phyloP scores from a whole-genome alignment of 2,329 filamentous ascomycete genomes.

The Domatiomyces catenatus region DNA sequence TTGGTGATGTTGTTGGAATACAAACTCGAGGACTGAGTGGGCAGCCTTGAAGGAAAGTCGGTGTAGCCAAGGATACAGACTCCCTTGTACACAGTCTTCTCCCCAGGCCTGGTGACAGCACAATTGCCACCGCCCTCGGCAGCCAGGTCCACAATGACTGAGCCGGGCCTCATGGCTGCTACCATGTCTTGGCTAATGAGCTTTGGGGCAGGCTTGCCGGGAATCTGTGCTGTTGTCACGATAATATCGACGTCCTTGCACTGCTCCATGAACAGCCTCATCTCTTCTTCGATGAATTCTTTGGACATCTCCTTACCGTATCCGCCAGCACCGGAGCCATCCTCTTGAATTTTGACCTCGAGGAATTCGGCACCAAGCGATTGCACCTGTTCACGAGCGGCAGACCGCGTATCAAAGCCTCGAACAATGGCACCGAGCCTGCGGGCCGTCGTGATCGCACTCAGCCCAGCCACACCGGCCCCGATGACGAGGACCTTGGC shows the following conservation, averaged over 20 bases:
- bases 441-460: conserved; percentile 72
- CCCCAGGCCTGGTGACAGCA: conserved; percentile 60
- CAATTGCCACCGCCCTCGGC: conserved; percentile 82
- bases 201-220: conserved; percentile 66
- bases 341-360: conserved; percentile 71
- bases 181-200: conserved; percentile 71
- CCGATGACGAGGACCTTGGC: conserved; percentile 85
- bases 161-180: conserved; percentile 76
- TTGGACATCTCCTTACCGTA: conserved; percentile 93
- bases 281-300: conserved; percentile 82
- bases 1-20: conserved; percentile 94
- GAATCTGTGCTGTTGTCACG: conserved; percentile 82
- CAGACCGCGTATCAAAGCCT: conserved; percentile 81
- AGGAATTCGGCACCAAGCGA: conserved; percentile 81
- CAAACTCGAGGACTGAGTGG: conserved; percentile 75
- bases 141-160: conserved; percentile 74
- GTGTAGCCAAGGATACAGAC: conserved; percentile 86
- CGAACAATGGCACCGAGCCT: conserved; percentile 79
- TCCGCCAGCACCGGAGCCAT: conserved; percentile 68
- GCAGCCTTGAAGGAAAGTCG: conserved; percentile 70
- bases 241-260: conserved; percentile 81
- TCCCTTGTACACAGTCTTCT: conserved; percentile 50
- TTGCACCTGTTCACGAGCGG: conserved; percentile 75
- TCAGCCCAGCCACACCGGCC: conserved; percentile 74
- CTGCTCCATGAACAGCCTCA: conserved; percentile 82